phyloP scores from a whole-genome alignment of 805 yeast species.

The Candida sithepensis region DNA sequence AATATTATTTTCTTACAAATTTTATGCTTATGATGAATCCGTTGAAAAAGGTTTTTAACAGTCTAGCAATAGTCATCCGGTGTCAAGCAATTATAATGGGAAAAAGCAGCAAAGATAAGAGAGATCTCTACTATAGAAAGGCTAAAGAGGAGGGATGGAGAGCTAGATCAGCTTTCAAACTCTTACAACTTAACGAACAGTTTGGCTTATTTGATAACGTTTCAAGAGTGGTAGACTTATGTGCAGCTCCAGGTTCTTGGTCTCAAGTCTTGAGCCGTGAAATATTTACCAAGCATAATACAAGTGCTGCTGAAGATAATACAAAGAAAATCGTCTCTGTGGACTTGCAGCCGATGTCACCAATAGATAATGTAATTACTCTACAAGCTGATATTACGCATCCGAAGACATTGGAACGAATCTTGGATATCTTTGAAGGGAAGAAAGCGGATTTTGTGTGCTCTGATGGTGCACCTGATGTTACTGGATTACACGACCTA shows the following conservation, averaged over 20 bases:
- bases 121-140: slow-evolving; percentile 87
- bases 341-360: slow-evolving; percentile 96
- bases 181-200: slow-evolving; percentile 86
- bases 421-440: slow-evolving; percentile 81
- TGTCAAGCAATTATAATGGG: slow-evolving; percentile 55
- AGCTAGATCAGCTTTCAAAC: slow-evolving; percentile 93
- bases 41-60: neutral
- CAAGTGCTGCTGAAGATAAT: slow-evolving; percentile 14
- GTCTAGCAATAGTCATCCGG: too few relatives aligned
- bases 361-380: slow-evolving; percentile 85
- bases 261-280: slow-evolving; percentile 86
- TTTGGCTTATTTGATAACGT: slow-evolving; percentile 75
- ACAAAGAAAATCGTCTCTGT: slow-evolving; percentile 76
- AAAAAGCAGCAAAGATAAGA: slow-evolving; percentile 88
- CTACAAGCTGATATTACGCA: slow-evolving; percentile 97
- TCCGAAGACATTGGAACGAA: slow-evolving; percentile 77
- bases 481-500: slow-evolving; percentile 92
- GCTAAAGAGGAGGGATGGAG: slow-evolving; percentile 99
- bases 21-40: neutral
- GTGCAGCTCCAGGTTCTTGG: slow-evolving; percentile 99
- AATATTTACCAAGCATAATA: slow-evolving; percentile 38
- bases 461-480: slow-evolving; percentile 98
- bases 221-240: slow-evolving; percentile 85
- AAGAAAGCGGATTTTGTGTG: slow-evolving; percentile 94
- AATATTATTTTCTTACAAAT: neutral